These are phyloP conservation scores for Tetragonia tetragonoides DNA, from an alignment of 148 eudicot species.

Conservation along the genomic window DNA sequence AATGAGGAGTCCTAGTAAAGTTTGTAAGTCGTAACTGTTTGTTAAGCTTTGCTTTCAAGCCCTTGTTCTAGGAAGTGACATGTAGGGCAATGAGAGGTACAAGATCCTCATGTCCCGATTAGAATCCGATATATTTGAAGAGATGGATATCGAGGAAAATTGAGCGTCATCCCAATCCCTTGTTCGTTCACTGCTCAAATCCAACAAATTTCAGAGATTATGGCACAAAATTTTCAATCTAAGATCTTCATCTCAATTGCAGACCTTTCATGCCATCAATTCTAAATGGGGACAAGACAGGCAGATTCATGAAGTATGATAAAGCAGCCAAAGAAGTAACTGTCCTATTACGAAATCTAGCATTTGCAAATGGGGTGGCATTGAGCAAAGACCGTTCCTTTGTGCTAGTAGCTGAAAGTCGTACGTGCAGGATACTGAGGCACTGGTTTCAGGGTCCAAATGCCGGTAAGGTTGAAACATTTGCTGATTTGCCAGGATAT, in stretches of 20 bases:
- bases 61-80: no score
- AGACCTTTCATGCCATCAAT: constrained; percentile 59
- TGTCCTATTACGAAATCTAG: constrained; percentile 48
- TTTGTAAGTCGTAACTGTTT: no score
- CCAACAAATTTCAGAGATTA: background rate
- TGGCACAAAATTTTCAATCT: background rate
- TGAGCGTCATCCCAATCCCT: background rate
- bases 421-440: constrained; percentile 47
- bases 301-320: constrained; percentile 67
- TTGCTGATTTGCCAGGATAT: constrained; percentile 59
- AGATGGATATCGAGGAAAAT: background rate
- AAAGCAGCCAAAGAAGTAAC: constrained; percentile 49
- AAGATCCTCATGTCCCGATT: background rate
- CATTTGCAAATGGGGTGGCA: constrained; percentile 83
- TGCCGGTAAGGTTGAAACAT: constrained; percentile 51
- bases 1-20: no score
- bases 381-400: constrained; percentile 62
- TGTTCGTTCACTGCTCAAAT: background rate
- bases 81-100: background rate
- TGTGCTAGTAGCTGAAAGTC: constrained; percentile 57
- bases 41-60: no score
- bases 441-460: constrained; percentile 67
- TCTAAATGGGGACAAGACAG: constrained; percentile 62
- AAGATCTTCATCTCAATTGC: background rate
- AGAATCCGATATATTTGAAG: background rate